phyloP scores from a whole-genome alignment of 2,329 filamentous ascomycete genomes.

The Fusarium sp. region DNA sequence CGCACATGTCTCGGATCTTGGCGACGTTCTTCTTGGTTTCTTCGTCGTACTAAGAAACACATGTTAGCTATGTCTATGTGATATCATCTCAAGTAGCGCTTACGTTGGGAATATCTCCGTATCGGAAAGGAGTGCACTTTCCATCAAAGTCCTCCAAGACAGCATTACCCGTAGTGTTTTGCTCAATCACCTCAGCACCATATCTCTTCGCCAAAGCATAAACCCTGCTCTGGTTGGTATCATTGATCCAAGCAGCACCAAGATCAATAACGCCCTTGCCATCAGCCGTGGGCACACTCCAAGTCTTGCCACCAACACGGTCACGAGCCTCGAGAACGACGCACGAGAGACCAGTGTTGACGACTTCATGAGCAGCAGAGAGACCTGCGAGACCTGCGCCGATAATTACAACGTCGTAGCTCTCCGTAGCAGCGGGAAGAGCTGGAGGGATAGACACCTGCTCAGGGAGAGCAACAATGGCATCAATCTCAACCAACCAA shows the following conservation, averaged over 20 bases:
- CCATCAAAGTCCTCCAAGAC: constrained; percentile 22
- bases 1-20: constrained; percentile 43
- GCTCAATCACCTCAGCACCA: constrained; percentile 33
- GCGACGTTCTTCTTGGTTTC: constrained; percentile 23
- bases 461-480: constrained; percentile 47
- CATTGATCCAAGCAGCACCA: constrained; percentile 44
- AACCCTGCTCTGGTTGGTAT: constrained; percentile 37
- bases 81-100: not conserved
- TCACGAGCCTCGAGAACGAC: constrained; percentile 61
- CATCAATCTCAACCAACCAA: constrained; percentile 60
- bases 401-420: constrained; percentile 32
- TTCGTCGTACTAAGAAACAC: constrained; percentile 13
- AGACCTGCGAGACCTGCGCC: constrained; percentile 50
- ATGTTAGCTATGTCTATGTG: not conserved
- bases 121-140: constrained; percentile 16
- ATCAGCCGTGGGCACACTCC: constrained; percentile 13
- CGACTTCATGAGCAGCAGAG: constrained; percentile 49
- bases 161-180: constrained; percentile 23
- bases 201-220: constrained; percentile 32
- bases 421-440: constrained; percentile 15
- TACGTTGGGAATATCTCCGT: constrained; percentile 6
- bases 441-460: not conserved
- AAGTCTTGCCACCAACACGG: constrained; percentile 61
- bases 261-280: constrained; percentile 31
- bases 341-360: constrained; percentile 51